Percentiles rank a stretch among this genome's conserved stretches.
Evolutionary conservation across 1,139 yeast genomes (phyloP).

Genomic region (Ogataea hybrid): DNA sequence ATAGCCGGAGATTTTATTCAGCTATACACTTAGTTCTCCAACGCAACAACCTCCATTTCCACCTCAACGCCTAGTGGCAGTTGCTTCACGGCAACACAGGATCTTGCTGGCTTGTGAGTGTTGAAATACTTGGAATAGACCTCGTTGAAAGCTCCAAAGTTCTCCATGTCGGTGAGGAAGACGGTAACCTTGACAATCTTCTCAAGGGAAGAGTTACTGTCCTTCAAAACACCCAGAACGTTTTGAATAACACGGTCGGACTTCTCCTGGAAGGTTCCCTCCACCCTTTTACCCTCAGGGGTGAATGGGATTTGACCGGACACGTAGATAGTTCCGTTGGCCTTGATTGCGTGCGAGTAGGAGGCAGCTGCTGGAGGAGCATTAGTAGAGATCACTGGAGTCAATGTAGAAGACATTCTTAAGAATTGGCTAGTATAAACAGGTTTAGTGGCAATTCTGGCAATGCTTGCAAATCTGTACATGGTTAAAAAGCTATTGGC

Average conservation of each 20-base stretch:
- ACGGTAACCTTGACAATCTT: constrained; percentile 83
- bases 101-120: constrained; percentile 90
- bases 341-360: constrained; percentile 91
- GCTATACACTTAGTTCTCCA: constrained; percentile 40
- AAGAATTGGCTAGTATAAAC: constrained; percentile 8
- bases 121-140: constrained; percentile 80
- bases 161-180: constrained; percentile 83
- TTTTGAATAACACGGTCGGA: constrained; percentile 84
- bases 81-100: constrained; percentile 87
- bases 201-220: constrained; percentile 77
- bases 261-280: constrained; percentile 73
- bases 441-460: constrained; percentile 7
- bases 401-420: constrained; percentile 44
- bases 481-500: constrained; percentile 4
- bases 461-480: constrained; percentile 5
- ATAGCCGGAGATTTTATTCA: background rate
- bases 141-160: constrained; percentile 77
- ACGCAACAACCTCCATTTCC: constrained; percentile 77
- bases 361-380: constrained; percentile 98
- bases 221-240: constrained; percentile 71
- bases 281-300: constrained; percentile 75
- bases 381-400: constrained; percentile 59
- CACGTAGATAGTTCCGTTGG: constrained; percentile 79
- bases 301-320: constrained; percentile 96
- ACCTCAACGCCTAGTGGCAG: constrained; percentile 82